Evolutionary conservation across 2,329 filamentous ascomycete species (phyloP), one percentile per base, ranked within the genome.

Genomic region (Aureobasidium sp.): DNA sequence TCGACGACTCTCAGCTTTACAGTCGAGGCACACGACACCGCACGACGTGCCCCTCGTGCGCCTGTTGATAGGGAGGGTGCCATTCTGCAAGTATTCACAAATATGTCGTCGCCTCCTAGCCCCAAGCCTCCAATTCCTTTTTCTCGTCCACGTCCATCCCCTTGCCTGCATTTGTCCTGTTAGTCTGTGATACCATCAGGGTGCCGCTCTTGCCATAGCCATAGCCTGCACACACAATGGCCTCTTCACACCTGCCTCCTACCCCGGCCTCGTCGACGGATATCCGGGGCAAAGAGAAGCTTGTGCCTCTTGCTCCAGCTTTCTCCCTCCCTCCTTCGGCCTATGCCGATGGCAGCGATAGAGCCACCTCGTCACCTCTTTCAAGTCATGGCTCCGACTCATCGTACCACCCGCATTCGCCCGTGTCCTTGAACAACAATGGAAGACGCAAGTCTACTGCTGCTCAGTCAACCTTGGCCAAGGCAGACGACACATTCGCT

Each of bases 241-340:
- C 87, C 72, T 85, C 82, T 63, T 80, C 83, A 48, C 79, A 78
- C 61, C 79, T 86, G 60, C 90, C 88, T 48, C 89, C 87, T 47
- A 95, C 90, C 53, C 91, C 90, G 44, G 86, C 85, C 58, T 89
- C 89, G 12, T 93, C 89, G 37, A 88, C 88, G 56, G 90, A 94
- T 71, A 89, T 94, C 72, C 83, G 84, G 62, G 87, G 85, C 66
- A 85, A 90, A 74, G 84, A 85, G 64, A 78, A 80, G 55, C 81
- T 83, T 64, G 80, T 87, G 49, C 76, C 80, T 44, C 78, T 81
- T 42, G 77, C 91, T 68, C 79, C 85, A 65, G 81, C 85, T 57
- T 91, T 94, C 72, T 82, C 88, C 68, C 81, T 95, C 14, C 90
- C 90, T 5, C 90, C 90, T 17, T 88, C 90, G 15, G 90, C 89